phyloP scores from a whole-genome alignment of 495 filamentous ascomycete genomes.

The Hypoxylon rickii region DNA sequence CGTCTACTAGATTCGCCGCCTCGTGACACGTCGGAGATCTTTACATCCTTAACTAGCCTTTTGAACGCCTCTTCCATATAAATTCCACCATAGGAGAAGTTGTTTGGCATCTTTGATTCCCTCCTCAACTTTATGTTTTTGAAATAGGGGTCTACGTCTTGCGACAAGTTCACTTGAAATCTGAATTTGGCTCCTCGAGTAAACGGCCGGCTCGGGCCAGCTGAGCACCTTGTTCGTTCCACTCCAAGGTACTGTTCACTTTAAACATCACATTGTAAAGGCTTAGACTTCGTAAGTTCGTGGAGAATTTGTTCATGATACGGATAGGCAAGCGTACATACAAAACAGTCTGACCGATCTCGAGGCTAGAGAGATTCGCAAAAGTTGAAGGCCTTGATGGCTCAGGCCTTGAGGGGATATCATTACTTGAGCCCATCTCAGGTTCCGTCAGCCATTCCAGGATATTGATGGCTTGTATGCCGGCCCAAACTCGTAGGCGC shows the following conservation, averaged over 20 bases:
- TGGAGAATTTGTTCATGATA: constrained; percentile 41
- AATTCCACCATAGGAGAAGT: constrained; percentile 10
- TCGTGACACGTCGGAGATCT: too few relatives aligned
- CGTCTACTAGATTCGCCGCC: too few relatives aligned
- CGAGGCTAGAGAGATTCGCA: constrained; percentile 36
- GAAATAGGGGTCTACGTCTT: too few relatives aligned
- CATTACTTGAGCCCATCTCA: neutral
- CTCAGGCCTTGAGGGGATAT: neutral
- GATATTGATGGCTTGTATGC: neutral
- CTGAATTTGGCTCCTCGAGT: too few relatives aligned
- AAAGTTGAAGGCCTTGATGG: constrained; percentile 22
- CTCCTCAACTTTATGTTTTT: too few relatives aligned
- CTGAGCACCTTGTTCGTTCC: neutral
- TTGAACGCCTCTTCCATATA: constrained; percentile 5
- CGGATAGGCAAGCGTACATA: too few relatives aligned
- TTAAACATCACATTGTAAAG: constrained; percentile 13
- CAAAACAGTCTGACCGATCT: too few relatives aligned
- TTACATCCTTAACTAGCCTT: too few relatives aligned
- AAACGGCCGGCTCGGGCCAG: too few relatives aligned
- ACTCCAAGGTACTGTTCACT: neutral
- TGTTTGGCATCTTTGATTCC: neutral
- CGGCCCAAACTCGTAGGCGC: neutral
- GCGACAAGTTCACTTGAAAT: too few relatives aligned
- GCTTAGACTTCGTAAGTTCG: constrained; percentile 39
- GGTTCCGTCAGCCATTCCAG: constrained; percentile 5